Percentiles rank a stretch among this genome's conserved stretches.
phyloP scores from a whole-genome alignment of 1,139 yeast genomes.

The Kodamaea ohmeri region DNA sequence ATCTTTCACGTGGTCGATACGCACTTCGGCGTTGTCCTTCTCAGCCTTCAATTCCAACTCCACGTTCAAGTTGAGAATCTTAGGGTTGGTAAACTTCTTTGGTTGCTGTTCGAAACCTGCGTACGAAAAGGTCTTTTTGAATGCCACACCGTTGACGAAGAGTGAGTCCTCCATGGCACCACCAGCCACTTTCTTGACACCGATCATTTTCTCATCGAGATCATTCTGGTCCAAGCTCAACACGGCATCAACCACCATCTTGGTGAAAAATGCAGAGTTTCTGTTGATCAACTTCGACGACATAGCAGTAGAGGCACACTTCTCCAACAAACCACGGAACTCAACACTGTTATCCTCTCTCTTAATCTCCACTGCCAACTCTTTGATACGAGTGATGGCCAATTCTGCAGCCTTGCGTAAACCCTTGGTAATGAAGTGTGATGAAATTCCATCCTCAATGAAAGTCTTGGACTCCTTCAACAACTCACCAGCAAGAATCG shows the following conservation, averaged over 20 bases:
- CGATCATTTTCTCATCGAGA: conserved; percentile 85
- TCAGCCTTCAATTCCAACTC: conserved; percentile 97
- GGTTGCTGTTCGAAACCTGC: conserved; percentile 99
- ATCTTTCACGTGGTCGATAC: conserved; percentile 90
- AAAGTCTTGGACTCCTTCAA: conserved; percentile 86
- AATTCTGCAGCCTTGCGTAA: conserved; percentile 77
- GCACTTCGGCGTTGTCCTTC: conserved; percentile 98
- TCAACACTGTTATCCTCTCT: conserved; percentile 43
- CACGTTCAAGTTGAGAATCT: conserved; percentile 79
- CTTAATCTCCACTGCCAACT: conserved; percentile 70
- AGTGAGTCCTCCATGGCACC: conserved; percentile 94
- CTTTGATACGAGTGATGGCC: conserved; percentile 71
- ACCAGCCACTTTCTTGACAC: conserved; percentile 92
- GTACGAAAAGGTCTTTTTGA: conserved; percentile 93
- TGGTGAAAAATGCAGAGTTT: conserved; percentile 84
- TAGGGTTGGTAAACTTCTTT: conserved; percentile 74
- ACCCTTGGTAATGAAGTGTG: conserved; percentile 86
- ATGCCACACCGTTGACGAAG: conserved; percentile 92
- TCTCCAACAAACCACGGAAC: conserved; percentile 74
- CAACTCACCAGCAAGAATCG: conserved; percentile 90
- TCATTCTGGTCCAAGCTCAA: conserved; percentile 79
- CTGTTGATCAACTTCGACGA: conserved; percentile 87
- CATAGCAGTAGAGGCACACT: conserved; percentile 98
- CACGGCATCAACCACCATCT: conserved; percentile 96
- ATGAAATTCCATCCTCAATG: conserved; percentile 93